Conservation (phyloP, 345 rosid species). For the Theobroma cacao region DNA sequence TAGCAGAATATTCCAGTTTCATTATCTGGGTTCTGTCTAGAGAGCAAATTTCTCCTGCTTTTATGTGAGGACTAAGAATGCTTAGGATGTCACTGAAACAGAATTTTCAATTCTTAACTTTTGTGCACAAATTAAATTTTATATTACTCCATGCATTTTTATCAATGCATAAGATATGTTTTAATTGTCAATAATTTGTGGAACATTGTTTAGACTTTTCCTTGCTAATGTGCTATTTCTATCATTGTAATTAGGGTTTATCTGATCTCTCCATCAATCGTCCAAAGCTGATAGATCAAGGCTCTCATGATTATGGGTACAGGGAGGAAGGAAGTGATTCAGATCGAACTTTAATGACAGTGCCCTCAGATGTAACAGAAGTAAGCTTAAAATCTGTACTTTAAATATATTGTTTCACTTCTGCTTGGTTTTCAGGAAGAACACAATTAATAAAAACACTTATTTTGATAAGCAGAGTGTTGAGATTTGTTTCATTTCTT, state of each 20-base stretch:
- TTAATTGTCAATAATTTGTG: neutral
- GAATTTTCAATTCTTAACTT: neutral
- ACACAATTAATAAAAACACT: neutral
- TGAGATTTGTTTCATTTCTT: constrained; percentile 16
- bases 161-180: neutral
- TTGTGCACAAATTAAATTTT: neutral
- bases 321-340: constrained; percentile 40
- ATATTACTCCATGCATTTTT: neutral
- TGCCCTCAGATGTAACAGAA: constrained; percentile 41
- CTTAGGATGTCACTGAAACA: neutral
- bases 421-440: constrained; percentile 1
- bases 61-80: neutral
- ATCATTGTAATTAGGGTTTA: constrained; percentile 36
- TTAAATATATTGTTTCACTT: neutral
- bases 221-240: neutral
- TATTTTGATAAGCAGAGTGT: neutral
- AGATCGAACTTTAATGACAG: constrained; percentile 44
- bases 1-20: neutral
- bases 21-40: neutral
- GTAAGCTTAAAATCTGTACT: constrained; percentile 42
- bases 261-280: constrained; percentile 29
- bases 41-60: neutral
- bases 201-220: neutral
- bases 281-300: constrained; percentile 30
- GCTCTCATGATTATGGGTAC: constrained; percentile 39